Base-by-base conservation (phyloP, 352 stramenopile species). In the Pythium chondricola region DNA sequence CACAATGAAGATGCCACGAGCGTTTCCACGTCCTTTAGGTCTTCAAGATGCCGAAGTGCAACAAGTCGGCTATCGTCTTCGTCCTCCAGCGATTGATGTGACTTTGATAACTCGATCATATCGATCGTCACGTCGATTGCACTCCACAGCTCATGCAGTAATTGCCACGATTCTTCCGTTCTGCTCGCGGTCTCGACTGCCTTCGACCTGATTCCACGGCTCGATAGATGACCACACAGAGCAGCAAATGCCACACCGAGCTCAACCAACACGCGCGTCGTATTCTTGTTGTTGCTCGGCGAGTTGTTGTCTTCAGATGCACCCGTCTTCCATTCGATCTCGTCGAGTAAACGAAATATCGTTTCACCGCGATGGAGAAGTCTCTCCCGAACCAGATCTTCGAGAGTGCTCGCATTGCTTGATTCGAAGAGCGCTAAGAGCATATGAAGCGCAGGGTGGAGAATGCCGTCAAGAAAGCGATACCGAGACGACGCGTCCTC, bases 201-300 rank as follows among this genome's bases (percentile, higher is more conserved):
- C 8, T 33, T 8, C 29, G 29, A 33, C 29, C 8, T 13, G 7
- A 13, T 33, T 33, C 7, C 29, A 22, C 18, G 20, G 21, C 31
- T 41, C 0, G 56, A 59, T 1, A 83, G 42, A 42, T 71, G 79
- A 16, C 73, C 73, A 29, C 60, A 83, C 13, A 85, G 61, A 26
- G 71, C 32, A 6, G 65, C 71, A 18, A 63, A 82, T 5, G 45
- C 61, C 27, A 70, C 63, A 51, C 69, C 58, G 14, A 88, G 54
- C 44, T 85, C 62, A 6, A 67, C 30, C 4, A 85, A 67, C 76
- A 71, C 85, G 10, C 29, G 29, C 29, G 29, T 8, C 29, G 29
- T 13, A 33, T 33, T 33, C 7, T 33, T 8, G 29, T 13, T 33
- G 29, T 13, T 8, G 8, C 29, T 33, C 13, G 29, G 29, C 29